Base-by-base conservation (phyloP, 2,329 filamentous ascomycete species). In the Ophiostoma ulmi region DNA sequence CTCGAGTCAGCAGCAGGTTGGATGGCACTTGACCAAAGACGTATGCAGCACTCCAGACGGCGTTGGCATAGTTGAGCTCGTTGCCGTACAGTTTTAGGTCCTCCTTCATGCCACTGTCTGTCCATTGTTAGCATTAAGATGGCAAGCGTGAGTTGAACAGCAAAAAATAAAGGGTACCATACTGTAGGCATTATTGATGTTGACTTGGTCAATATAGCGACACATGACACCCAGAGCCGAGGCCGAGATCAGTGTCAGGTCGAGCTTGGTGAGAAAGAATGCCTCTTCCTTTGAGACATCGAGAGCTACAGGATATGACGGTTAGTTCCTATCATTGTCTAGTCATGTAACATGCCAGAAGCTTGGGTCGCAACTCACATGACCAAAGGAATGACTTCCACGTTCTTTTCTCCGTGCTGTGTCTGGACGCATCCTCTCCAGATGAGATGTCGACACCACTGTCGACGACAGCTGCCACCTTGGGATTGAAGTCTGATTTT, bases 1-100 rank as follows among this genome's bases (percentile, higher is more conserved):
- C 74, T 36, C 75, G 72, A 2, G 75, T 76, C 13, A 76, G 75
- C 1, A 76, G 75, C 13, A 90, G 77, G 74, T 88, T 88, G 61
- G 84, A 86, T 10, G 77, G 77, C 14, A 78, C 72, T 68, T 78
- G 76, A 0, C 76, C 77, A 63, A 77, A 73, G 4, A 78, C 75
- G 55, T 78, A 58, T 13, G 76, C 77, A 3, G 75, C 76, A 55
- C 75, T 77, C 76, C 77, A 78, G 58, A 82, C 80, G 3, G 83
- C 85, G 73, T 83, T 86, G 76, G 75, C 75, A 64, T 77, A 78
- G 72, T 78, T 78, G 65, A 78, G 75, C 61, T 78, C 74, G 63
- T 76, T 77, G 14, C 77, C 77, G 38, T 77, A 78, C 2, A 78
- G 74, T 0, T 68, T 48, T 3, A 78, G 74, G 31, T 78, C 77